Evolutionary conservation across 495 filamentous ascomycete genomes (phyloP), one percentile per base, ranked within the genome.

Genomic region (Podospora bellae-mahoneyi): DNA sequence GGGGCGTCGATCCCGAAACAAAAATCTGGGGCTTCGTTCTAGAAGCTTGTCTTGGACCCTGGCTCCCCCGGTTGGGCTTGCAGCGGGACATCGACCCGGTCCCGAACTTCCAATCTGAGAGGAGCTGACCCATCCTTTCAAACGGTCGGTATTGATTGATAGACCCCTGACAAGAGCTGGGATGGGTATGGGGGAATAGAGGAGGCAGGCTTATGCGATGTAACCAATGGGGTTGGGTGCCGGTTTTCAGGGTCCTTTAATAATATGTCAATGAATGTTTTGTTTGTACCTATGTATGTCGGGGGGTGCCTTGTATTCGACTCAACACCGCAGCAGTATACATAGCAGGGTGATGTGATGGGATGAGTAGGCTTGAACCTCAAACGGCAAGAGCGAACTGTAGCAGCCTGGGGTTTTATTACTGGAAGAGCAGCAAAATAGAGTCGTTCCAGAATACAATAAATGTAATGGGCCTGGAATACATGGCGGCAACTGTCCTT

Each of bases 1-100:
- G 61, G 61, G 61, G 61, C 61, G 61, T 39, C 61, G 61, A 63
- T 63, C 59, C 59, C 23, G 59, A 32, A 61, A 18, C 59, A 26
- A 56, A 56, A 63, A 63, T 39, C 30, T 23, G 27, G 61, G 61
- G 61, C 1, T 63, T 23, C 23, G 23, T 23, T 26, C 20, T 16
- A 34, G 34, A 63, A 48, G 61, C 61, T 63, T 63, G 61, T 63
- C 61, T 63, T 48, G n/a, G 61, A 32, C 19, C 28, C 32, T 5
- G 1, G 23, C 23, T 23, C 23, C 23, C 20, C 1, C 23, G 61
- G 61, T n/a, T 19, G 9, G 61, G 30, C 30, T 32, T 7, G 4
- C 30, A n/a, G 32, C 27, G 59, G 59, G 4, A 61, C 20, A 32
- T 27, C 27, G 27, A 61, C 59, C 23, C 16, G 59, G 19, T 28